A percentile compares a stretch with the other conserved stretches of the same genome.
phyloP scores from a whole-genome alignment of 1,284 basidiomycete species.

The Nidula niveotomentosa region DNA sequence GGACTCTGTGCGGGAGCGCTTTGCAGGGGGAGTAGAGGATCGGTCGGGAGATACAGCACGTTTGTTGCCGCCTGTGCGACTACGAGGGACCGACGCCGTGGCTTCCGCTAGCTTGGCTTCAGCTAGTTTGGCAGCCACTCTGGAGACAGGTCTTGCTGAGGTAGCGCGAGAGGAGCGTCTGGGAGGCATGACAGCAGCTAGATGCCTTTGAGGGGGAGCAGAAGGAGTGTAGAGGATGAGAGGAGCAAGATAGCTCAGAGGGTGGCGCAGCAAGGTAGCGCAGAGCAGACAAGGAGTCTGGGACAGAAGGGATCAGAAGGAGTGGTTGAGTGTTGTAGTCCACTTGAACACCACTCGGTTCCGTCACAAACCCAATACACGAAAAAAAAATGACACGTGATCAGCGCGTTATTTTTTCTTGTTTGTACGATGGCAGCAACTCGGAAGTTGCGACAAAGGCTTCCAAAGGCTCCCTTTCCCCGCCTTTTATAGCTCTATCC shows the following conservation, averaged over 20 bases:
- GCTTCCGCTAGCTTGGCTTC: conserved; percentile 17
- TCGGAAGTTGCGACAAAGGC: too few relatives aligned
- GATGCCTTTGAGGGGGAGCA: conserved; percentile 1
- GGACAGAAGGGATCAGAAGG: background rate
- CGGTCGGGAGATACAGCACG: conserved; percentile 45
- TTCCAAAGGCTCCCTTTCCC: too few relatives aligned
- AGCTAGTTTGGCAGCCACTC: conserved; percentile 10
- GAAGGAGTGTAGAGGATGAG: background rate
- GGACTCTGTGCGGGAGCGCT: conserved; percentile 34
- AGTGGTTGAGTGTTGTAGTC: too few relatives aligned
- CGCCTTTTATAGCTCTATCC: too few relatives aligned
- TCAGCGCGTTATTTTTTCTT: background rate
- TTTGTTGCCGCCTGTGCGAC: conserved; percentile 32
- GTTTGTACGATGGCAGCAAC: background rate
- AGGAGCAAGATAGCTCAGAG: too few relatives aligned
- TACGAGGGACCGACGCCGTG: conserved; percentile 25
- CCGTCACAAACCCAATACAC: background rate
- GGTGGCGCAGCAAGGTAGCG: background rate
- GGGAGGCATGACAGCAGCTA: conserved; percentile 31
- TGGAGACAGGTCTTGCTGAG: conserved; percentile 32
- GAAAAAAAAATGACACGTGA: background rate
- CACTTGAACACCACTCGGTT: too few relatives aligned
- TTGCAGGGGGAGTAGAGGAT: conserved; percentile 39
- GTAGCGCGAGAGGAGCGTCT: conserved; percentile 52
- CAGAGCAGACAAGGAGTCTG: background rate